Evolutionary conservation across 1,284 basidiomycete species (phyloP).

Genomic region (Schizophyllum commune): DNA sequence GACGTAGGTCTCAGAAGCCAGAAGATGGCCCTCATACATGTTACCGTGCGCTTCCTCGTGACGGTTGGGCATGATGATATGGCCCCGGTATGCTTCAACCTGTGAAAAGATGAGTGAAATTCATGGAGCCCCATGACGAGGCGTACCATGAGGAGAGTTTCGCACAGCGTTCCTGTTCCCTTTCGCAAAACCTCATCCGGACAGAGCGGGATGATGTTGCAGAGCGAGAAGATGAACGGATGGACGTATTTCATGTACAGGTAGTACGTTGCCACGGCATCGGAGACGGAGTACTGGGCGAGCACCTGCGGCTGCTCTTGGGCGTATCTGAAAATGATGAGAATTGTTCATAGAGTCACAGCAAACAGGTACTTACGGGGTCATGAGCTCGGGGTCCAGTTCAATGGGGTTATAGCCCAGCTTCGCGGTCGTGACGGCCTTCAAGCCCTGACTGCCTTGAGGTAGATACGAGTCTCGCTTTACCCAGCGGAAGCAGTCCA

Average conservation of each 20-base stretch:
- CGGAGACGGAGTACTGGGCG: constrained; percentile 98
- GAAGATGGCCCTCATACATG: constrained; percentile 93
- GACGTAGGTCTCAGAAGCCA: constrained; percentile 97
- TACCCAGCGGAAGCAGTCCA: constrained; percentile 99
- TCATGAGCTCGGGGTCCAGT: constrained; percentile 98
- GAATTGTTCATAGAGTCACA: not conserved
- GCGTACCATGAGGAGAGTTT: constrained; percentile 94
- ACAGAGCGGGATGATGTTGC: constrained; percentile 97
- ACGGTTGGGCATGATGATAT: constrained; percentile 97
- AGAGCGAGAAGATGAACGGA: constrained; percentile 98
- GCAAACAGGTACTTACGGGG: constrained; percentile 59
- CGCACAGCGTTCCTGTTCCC: constrained; percentile 94
- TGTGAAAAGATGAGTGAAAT: constrained; percentile 25
- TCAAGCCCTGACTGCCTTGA: constrained; percentile 97
- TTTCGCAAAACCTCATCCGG: constrained; percentile 97
- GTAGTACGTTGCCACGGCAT: constrained; percentile 99
- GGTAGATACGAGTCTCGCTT: constrained; percentile 99
- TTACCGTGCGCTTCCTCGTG: constrained; percentile 91
- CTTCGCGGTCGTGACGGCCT: constrained; percentile 96
- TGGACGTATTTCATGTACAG: constrained; percentile 99
- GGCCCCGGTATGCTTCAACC: constrained; percentile 91
- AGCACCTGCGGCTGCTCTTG: constrained; percentile 93
- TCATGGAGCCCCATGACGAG: not conserved
- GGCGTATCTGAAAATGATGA: constrained; percentile 66
- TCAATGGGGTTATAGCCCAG: constrained; percentile 97